Base-by-base conservation (phyloP, 2,329 filamentous ascomycete species). In the Pseudogymnoascus sp. region DNA sequence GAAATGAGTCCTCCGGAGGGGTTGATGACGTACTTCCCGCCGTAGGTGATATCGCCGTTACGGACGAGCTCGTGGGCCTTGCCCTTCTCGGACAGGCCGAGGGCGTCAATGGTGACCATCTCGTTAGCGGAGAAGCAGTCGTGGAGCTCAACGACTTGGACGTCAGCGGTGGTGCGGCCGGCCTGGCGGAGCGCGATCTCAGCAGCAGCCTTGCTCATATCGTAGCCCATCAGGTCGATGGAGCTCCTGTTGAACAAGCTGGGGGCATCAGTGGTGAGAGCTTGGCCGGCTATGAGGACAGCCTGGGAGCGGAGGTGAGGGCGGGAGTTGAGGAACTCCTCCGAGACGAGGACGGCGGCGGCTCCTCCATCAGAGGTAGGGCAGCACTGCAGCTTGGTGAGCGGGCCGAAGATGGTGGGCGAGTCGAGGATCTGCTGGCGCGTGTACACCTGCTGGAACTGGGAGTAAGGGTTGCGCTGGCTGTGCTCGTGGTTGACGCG, bases 311-410 rank as follows among this genome's bases (percentile, higher is more conserved):
- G 88, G 64, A 97, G 85, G 70, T 96, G 87, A 1, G 93, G 93
- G 21, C 91, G 85, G 7, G 88, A 88, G 71, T 93, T 89, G 62
- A 97, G 84, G 82, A 97, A 97, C 59, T 82, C 84, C 77, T 96
- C 88, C 0, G 91, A 96, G 62, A 96, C 92, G 61, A 99, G 79
- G 34, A 97, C 88, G 12, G 90, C 91, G 0, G 95, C 92, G 0
- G 92, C 93, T 56, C 88, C 90, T 59, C 93, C 93, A 75, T 97
- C 95, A 0, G 91, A 96, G 0, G 93, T 97, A 1, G 95, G 93
- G 77, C 93, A 97, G 83, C 93, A 97, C 79, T 97, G 95, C n/a
- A 97, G 87, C 78, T 97, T 97, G 64, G 95, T 97, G 63, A 97
- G 83, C 14, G 93, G 93, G 67, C 86, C 85, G 77, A 91, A 87